Conservation (phyloP, 495 filamentous ascomycete genomes). For the Penicillium paxilli region DNA sequence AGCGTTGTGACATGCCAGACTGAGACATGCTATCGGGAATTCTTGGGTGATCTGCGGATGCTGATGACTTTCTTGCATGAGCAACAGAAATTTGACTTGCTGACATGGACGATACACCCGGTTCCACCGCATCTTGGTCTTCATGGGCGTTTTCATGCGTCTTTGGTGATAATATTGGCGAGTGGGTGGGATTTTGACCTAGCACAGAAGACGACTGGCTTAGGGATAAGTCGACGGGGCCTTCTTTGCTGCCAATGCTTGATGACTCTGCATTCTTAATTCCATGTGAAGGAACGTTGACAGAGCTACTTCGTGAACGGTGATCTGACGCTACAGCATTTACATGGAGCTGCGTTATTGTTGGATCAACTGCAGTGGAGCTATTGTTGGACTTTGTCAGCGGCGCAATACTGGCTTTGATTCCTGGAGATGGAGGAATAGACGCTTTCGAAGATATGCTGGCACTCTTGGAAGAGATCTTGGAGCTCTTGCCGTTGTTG, state of each 20-base stretch:
- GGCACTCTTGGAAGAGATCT: conserved; percentile 54
- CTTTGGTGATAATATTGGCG: conserved; percentile 34
- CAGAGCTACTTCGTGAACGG: conserved; percentile 34
- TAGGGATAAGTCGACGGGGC: conserved; percentile 23
- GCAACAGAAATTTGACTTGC: conserved; percentile 23
- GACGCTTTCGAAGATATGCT: conserved; percentile 55
- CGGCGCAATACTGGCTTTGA: conserved; percentile 39
- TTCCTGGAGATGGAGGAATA: conserved; percentile 39
- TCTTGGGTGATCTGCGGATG: conserved; percentile 26
- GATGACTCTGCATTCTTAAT: conserved; percentile 30
- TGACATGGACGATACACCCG: conserved; percentile 17
- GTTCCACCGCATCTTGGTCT: conserved; percentile 13
- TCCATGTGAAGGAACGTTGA: conserved; percentile 29
- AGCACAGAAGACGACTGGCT: conserved; percentile 33
- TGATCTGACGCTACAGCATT: conserved; percentile 50
- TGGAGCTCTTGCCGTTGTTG: conserved; percentile 47
- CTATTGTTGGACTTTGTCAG: conserved; percentile 48
- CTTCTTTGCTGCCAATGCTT: conserved; percentile 34
- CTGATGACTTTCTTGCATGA: conserved; percentile 20
- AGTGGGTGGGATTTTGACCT: conserved; percentile 33
- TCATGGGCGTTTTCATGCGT: conserved; percentile 28
- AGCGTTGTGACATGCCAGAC: conserved; percentile 15
- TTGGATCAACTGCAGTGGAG: conserved; percentile 35
- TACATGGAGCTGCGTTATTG: conserved; percentile 57
- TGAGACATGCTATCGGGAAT: conserved; percentile 23